Conservation (phyloP, 2,329 filamentous ascomycete genomes). For the Dactylellina cionopaga region DNA sequence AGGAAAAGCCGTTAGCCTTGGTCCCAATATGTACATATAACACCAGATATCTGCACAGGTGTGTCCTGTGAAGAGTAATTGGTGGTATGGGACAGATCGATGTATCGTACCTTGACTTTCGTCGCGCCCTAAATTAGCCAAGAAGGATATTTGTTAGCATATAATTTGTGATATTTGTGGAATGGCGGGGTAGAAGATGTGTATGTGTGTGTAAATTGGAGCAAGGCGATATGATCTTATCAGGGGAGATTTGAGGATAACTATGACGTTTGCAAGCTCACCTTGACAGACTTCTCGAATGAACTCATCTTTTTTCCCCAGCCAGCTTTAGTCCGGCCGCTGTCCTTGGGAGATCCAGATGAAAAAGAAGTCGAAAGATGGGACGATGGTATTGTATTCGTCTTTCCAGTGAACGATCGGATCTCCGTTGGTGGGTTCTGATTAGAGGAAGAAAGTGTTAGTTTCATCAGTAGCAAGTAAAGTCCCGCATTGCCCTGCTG, state of each 20-base stretch:
- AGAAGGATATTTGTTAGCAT: conserved; percentile 14
- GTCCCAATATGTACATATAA: background rate
- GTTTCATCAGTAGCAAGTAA: conserved; percentile 20
- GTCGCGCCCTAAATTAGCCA: conserved; percentile 55
- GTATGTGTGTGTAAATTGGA: background rate
- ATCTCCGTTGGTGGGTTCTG: conserved; percentile 15
- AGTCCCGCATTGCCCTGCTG: conserved; percentile 50
- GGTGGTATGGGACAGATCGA: background rate
- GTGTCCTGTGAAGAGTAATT: background rate
- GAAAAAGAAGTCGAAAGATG: conserved; percentile 20
- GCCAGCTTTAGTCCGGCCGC: conserved; percentile 25
- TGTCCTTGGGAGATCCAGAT: conserved; percentile 3
- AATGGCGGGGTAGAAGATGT: background rate
- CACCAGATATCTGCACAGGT: background rate
- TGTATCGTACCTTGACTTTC: conserved; percentile 55
- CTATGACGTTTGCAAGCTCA: conserved; percentile 45
- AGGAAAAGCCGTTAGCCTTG: conserved; percentile 4
- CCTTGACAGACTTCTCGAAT: conserved; percentile 99
- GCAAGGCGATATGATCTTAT: conserved; percentile 5
- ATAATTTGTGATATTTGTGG: background rate
- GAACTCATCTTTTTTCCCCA: conserved; percentile 75
- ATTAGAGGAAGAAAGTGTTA: no score
- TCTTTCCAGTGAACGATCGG: no score
- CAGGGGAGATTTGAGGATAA: conserved; percentile 16
- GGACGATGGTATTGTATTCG: no score